These are phyloP conservation scores for Metarhizium humberi DNA, from an alignment of 2,329 filamentous ascomycete species.

Conservation along the genomic window DNA sequence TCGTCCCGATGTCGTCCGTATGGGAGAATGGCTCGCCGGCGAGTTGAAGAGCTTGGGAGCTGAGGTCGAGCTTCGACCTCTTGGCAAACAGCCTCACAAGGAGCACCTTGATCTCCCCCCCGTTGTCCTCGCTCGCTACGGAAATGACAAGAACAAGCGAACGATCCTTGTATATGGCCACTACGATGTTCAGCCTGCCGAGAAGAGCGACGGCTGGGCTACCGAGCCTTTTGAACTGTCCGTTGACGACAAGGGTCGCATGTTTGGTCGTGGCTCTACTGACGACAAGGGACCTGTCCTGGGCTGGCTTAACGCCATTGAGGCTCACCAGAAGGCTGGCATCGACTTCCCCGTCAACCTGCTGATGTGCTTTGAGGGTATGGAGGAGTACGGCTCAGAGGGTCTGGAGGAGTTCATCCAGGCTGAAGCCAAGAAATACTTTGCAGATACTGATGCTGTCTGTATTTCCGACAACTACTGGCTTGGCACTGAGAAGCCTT, in stretches of 20 bases:
- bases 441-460: slow-evolving; percentile 89
- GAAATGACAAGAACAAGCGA: slow-evolving; percentile 82
- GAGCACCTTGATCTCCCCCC: slow-evolving; percentile 87
- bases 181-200: slow-evolving; percentile 95
- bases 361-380: slow-evolving; percentile 98
- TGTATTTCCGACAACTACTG: slow-evolving; percentile 99
- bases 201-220: slow-evolving; percentile 89
- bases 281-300: slow-evolving; percentile 97
- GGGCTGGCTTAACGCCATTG: slow-evolving; percentile 96
- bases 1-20: slow-evolving; percentile 86
- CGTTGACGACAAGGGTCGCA: slow-evolving; percentile 82
- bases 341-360: slow-evolving; percentile 95
- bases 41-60: slow-evolving; percentile 81
- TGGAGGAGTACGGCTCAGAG: slow-evolving; percentile 98
- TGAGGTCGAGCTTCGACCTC: slow-evolving; percentile 72
- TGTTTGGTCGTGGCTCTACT: slow-evolving; percentile 92
- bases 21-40: slow-evolving; percentile 82
- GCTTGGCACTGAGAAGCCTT: slow-evolving; percentile 97
- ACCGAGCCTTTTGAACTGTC: slow-evolving; percentile 88
- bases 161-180: slow-evolving; percentile 97
- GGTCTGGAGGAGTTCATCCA: slow-evolving; percentile 92
- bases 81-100: slow-evolving; percentile 88
- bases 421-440: slow-evolving; percentile 85
- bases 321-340: slow-evolving; percentile 91
- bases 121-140: slow-evolving; percentile 85